Percentiles rank a stretch among this genome's conserved stretches.
Conservation (phyloP, 2,329 filamentous ascomycete species). For the Aspergillus aculeatinus region DNA sequence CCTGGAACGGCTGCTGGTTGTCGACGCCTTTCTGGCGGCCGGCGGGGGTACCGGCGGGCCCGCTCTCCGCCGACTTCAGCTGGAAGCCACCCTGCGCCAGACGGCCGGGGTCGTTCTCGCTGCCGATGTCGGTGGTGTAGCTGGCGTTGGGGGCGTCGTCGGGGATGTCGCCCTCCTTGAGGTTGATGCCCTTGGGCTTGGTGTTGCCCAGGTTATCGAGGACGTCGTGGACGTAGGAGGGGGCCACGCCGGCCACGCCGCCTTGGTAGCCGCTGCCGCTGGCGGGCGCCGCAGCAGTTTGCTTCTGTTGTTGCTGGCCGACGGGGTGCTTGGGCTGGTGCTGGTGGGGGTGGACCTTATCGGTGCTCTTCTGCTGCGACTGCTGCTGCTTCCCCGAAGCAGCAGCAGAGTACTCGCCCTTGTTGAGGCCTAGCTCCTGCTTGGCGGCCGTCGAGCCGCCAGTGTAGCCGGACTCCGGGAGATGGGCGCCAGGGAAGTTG, state of each 20-base stretch:
- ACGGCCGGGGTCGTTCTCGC: constrained; percentile 56
- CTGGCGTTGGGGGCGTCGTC: constrained; percentile 49
- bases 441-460: constrained; percentile 37
- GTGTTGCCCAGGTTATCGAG: constrained; percentile 30
- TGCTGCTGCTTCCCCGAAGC: constrained; percentile 15
- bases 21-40: constrained; percentile 28
- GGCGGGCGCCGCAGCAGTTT: constrained; percentile 12
- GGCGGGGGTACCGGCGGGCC: constrained; percentile 25
- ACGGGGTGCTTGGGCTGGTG: neutral
- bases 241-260: constrained; percentile 31
- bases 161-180: constrained; percentile 51
- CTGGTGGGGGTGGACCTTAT: neutral
- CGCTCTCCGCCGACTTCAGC: constrained; percentile 30
- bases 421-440: constrained; percentile 27
- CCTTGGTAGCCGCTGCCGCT: constrained; percentile 29
- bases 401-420: constrained; percentile 21
- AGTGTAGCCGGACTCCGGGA: constrained; percentile 33
- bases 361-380: neutral
- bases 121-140: constrained; percentile 54
- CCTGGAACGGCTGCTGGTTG: constrained; percentile 23
- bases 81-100: constrained; percentile 44
- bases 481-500: constrained; percentile 39
- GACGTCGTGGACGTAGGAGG: constrained; percentile 41
- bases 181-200: constrained; percentile 54
- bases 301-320: neutral